Percentiles rank a stretch among this genome's conserved stretches.
Conservation (phyloP, 2,329 filamentous ascomycete species). For the Cyphellophora europaea region DNA sequence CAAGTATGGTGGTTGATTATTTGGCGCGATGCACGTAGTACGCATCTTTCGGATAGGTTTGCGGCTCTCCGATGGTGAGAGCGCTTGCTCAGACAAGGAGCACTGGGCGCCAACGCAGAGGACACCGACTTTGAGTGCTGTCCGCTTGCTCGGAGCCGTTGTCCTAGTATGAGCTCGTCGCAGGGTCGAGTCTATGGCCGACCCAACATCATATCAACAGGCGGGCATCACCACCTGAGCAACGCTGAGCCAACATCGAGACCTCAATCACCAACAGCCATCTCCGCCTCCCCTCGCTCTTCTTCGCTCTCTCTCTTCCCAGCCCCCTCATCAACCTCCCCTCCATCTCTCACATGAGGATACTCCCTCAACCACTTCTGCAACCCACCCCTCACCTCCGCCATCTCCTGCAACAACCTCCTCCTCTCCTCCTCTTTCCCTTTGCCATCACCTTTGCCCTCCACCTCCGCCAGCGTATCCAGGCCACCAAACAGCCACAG, state of each 20-base stretch:
- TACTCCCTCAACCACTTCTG: constrained; percentile 4
- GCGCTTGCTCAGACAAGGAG: too few relatives aligned
- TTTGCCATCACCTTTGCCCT: constrained; percentile 27
- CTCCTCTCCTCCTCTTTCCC: constrained; percentile 38
- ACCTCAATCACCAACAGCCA: background rate
- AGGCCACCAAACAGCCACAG: constrained; percentile 59
- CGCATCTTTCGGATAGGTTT: too few relatives aligned
- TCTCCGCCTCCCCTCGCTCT: background rate
- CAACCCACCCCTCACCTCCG: constrained; percentile 1
- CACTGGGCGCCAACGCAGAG: too few relatives aligned
- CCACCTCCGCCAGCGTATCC: constrained; percentile 40
- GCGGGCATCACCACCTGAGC: background rate
- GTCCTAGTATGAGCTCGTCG: background rate
- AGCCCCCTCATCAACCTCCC: background rate
- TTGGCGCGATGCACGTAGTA: too few relatives aligned
- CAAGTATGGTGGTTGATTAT: too few relatives aligned
- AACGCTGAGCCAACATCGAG: background rate
- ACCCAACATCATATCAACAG: background rate
- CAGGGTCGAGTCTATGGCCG: background rate
- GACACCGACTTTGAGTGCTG: too few relatives aligned
- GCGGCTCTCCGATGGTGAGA: too few relatives aligned
- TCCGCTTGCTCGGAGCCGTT: background rate
- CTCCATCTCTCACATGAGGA: constrained; percentile 1
- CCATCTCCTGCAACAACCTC: constrained; percentile 31
- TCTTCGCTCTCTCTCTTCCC: background rate